These are phyloP conservation scores for Wickerhamomyces sydowiorum DNA, from an alignment of 805 yeast species.

Conservation along the genomic window DNA sequence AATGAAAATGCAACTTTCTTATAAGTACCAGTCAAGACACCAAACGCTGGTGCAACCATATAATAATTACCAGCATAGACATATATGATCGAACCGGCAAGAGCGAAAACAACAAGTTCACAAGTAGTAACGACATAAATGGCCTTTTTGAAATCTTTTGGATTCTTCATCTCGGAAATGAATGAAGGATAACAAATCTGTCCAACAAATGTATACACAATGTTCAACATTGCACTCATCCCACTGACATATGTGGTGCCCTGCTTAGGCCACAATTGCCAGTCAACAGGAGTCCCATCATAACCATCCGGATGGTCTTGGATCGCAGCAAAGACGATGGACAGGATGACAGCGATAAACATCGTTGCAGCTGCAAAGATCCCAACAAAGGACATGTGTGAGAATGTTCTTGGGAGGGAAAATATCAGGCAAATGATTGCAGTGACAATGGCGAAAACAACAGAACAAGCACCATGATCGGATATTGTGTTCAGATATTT, in stretches of 20 bases:
- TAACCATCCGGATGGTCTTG: constrained; percentile 43
- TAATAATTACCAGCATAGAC: constrained; percentile 52
- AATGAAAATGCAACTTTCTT: constrained; percentile 55
- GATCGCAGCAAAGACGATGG: constrained; percentile 48
- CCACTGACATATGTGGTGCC: constrained; percentile 50
- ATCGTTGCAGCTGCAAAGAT: constrained; percentile 50
- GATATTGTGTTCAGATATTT: constrained; percentile 52
- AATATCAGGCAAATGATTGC: constrained; percentile 43
- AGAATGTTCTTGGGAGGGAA: constrained; percentile 52
- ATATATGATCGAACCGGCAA: constrained; percentile 54
- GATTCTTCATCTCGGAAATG: constrained; percentile 53
- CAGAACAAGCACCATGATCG: constrained; percentile 43
- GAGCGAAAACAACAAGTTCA: constrained; percentile 43
- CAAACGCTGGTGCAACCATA: constrained; percentile 56
- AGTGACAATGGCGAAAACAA: constrained; percentile 45
- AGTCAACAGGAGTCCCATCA: constrained; percentile 33
- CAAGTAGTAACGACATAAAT: constrained; percentile 43
- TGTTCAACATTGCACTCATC: constrained; percentile 53
- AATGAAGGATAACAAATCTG: constrained; percentile 60
- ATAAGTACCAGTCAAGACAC: constrained; percentile 39
- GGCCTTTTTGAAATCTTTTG: constrained; percentile 53
- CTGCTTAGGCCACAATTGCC: constrained; percentile 42
- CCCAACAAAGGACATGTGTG: constrained; percentile 45
- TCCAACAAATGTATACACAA: constrained; percentile 59
- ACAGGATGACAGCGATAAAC: constrained; percentile 48